Evolutionary conservation across 768 basidiomycete species (phyloP).

Genomic region (Collybiopsis luxurians): DNA sequence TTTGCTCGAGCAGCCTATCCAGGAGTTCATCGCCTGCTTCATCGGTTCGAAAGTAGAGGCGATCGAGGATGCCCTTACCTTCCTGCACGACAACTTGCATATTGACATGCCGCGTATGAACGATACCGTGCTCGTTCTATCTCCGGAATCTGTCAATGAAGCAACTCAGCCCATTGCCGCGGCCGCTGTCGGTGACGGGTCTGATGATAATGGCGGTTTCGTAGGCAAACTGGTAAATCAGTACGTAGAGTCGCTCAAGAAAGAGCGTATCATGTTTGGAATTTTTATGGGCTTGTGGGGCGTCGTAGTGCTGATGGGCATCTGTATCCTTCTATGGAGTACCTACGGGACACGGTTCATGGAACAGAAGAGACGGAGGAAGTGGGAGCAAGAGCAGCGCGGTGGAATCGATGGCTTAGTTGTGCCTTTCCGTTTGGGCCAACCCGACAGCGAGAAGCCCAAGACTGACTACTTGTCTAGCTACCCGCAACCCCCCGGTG

Average conservation of each 20-base stretch:
- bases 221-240: constrained; percentile 69
- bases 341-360: constrained; percentile 50
- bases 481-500: constrained; percentile 38
- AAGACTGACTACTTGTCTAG: constrained; percentile 40
- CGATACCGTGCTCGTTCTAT: constrained; percentile 72
- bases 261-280: constrained; percentile 80
- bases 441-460: constrained; percentile 14
- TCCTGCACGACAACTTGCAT: constrained; percentile 84
- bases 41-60: constrained; percentile 89
- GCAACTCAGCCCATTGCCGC: constrained; percentile 76
- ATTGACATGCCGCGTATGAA: constrained; percentile 81
- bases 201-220: constrained; percentile 53
- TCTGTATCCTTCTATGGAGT: constrained; percentile 70
- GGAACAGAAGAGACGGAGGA: constrained; percentile 44
- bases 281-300: constrained; percentile 86
- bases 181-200: constrained; percentile 70
- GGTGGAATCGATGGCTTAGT: constrained; percentile 43
- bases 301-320: constrained; percentile 78
- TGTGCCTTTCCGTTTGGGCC: constrained; percentile 28
- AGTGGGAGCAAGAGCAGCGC: constrained; percentile 52
- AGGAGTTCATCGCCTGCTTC: constrained; percentile 86
- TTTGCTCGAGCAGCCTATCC: constrained; percentile 74
- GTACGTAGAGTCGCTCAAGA: constrained; percentile 71
- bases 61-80: constrained; percentile 85
- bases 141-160: constrained; percentile 67